A percentile compares a stretch with the other conserved stretches of the same genome.
These are phyloP conservation scores for Hypoxylon sp. DNA, from an alignment of 2,329 filamentous ascomycete species.

Conservation along the genomic window DNA sequence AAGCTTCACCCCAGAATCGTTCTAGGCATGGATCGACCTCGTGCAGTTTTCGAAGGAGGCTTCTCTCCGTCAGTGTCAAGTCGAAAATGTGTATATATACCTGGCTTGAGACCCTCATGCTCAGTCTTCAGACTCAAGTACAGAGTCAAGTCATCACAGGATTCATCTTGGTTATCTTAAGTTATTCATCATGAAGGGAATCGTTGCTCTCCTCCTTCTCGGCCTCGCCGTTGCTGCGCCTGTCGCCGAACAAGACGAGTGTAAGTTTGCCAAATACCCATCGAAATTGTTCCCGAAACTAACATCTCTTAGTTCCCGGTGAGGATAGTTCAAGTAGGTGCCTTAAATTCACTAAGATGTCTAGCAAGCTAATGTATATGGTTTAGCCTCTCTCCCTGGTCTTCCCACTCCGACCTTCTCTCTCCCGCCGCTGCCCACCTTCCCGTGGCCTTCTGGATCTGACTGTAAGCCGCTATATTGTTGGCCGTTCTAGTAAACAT, in stretches of 20 bases:
- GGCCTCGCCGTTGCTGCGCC: constrained; percentile 35
- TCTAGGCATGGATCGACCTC: constrained; percentile 6
- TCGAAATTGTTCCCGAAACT: not conserved
- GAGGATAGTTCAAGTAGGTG: constrained; percentile 25
- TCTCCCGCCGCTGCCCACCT: constrained; percentile 22
- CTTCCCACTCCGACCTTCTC: constrained; percentile 27
- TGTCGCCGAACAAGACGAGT: constrained; percentile 22
- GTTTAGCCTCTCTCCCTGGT: constrained; percentile 9
- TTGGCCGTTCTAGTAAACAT: not conserved
- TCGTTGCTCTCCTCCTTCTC: constrained; percentile 38
- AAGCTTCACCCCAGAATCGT: constrained; percentile 18
- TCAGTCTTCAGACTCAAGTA: constrained; percentile 6
- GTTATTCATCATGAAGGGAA: constrained; percentile 39
- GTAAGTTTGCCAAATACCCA: constrained; percentile 14
- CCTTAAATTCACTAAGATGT: not conserved
- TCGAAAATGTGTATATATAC: constrained; percentile 36
- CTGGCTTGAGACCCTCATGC: constrained; percentile 10
- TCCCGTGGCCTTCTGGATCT: constrained; percentile 25
- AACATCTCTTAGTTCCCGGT: constrained; percentile 7
- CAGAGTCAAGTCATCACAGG: constrained; percentile 14
- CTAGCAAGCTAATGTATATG: not conserved
- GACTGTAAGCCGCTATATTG: constrained; percentile 23
- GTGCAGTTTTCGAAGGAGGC: constrained; percentile 2
- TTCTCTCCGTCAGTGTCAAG: constrained; percentile 10
- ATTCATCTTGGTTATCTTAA: constrained; percentile 17